Conservation (phyloP, 2,329 filamentous ascomycete genomes). For the Penicillium sp. region DNA sequence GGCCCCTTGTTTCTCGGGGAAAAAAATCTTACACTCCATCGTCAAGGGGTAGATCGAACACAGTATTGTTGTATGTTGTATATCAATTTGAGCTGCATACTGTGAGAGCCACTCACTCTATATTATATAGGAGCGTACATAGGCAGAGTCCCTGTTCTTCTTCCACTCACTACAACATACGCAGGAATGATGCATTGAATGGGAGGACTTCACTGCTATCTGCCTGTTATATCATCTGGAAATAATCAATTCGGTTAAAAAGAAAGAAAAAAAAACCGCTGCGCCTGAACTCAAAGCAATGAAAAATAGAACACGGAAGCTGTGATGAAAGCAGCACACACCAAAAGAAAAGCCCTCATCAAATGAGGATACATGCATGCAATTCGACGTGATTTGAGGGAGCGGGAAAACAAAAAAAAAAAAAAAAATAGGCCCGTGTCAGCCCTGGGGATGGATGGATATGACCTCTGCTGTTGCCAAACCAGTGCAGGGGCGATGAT, state of each 20-base stretch:
- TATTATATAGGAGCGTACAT: too few relatives aligned
- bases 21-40: background rate
- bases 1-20: background rate
- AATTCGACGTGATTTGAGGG: background rate
- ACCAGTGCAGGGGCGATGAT: background rate
- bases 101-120: background rate
- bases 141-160: background rate
- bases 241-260: background rate
- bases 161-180: background rate
- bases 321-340: background rate
- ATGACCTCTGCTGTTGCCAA: background rate
- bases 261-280: conserved; percentile 2
- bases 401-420: background rate
- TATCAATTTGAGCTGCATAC: background rate
- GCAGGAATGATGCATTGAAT: background rate
- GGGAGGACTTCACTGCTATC: background rate
- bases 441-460: background rate
- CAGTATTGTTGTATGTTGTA: background rate
- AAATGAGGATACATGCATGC: conserved; percentile 1
- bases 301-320: background rate
- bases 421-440: background rate
- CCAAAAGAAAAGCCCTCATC: background rate
- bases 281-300: background rate
- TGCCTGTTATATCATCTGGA: background rate
- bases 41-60: background rate